Conservation (phyloP, 2,329 filamentous ascomycete species). For the Laburnicola sp. region DNA sequence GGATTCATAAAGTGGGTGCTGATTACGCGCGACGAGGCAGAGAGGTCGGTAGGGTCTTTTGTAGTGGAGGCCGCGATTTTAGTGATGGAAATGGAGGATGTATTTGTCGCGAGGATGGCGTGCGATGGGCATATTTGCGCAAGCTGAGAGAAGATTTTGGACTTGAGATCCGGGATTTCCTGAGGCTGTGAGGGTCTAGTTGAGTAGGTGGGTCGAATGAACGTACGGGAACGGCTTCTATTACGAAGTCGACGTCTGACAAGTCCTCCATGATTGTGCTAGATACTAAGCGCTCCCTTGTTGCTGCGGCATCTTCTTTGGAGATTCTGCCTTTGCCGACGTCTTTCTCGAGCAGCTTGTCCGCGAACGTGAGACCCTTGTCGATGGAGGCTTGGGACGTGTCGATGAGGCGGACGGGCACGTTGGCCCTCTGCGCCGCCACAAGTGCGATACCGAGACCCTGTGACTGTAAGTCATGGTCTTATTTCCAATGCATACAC, state of each 20-base stretch:
- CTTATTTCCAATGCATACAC: background rate
- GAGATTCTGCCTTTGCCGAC: constrained; percentile 85
- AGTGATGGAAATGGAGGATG: constrained; percentile 97
- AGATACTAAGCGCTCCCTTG: constrained; percentile 68
- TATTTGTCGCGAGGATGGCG: constrained; percentile 93
- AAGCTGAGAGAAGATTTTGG: constrained; percentile 80
- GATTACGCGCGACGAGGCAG: constrained; percentile 82
- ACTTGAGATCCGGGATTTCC: constrained; percentile 86
- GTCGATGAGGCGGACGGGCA: constrained; percentile 86
- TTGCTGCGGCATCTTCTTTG: constrained; percentile 74
- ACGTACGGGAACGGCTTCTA: constrained; percentile 80
- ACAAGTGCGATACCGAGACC: constrained; percentile 95
- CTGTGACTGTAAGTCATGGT: constrained; percentile 53
- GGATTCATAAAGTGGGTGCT: constrained; percentile 99
- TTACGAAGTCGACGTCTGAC: constrained; percentile 88
- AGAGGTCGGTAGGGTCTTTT: constrained; percentile 75
- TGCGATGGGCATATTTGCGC: constrained; percentile 81
- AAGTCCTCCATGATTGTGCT: constrained; percentile 77
- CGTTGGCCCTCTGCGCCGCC: constrained; percentile 78
- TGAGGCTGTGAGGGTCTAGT: constrained; percentile 4
- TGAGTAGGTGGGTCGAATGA: background rate
- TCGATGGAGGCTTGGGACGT: constrained; percentile 80
- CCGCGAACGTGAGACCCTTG: constrained; percentile 88
- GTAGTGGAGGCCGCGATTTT: constrained; percentile 88
- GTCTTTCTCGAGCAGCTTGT: constrained; percentile 92